Base-by-base conservation (phyloP, 2,329 filamentous ascomycete genomes). In the Botrytis porri region DNA sequence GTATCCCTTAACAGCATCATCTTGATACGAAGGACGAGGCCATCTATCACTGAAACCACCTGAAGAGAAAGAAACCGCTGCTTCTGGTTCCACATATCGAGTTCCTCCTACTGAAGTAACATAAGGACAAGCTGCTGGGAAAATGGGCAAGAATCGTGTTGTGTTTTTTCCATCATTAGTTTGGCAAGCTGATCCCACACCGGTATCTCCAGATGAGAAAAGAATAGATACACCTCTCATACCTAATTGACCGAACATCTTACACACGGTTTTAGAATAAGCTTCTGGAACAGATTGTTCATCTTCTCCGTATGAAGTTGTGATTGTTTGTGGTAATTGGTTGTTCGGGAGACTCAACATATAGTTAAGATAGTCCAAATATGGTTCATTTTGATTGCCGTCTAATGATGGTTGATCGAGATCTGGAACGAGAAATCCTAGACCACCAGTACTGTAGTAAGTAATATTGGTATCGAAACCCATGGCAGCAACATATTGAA, bases 121-220 rank as follows among this genome's bases (percentile, higher is more conserved):
- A 80, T 88, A 93, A 0, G 90, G 91, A 77, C 91, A 93, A 0
- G 86, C 86, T 0, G 86, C 87, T 0, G 91, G 91, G 81, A 93
- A 93, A 2, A 85, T 86, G 1, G 90, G 85, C 43, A 89, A 83
- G 78, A 90, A 89, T 74, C 57, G 87, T 22, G 85, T 85, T 1
- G 83, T 85, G 72, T 88, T 84, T 61, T 82, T 84, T 32, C 89
- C 90, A 74, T 92, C 88, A 77, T 90, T 89, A 73, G 85, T 85
- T 69, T 84, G 81, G 81, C 90, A 93, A 18, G 83, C 75, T 16
- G 70, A 73, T 12, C 76, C 88, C 25, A 89, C 84, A 39, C 89
- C 89, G 35, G 80, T 80, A 77, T 91, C 88, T 8, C 89, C 89
- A 3, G 86, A 88, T 8, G 86, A 84, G 80, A 91, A 89, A 45